Conservation (phyloP, 2,329 filamentous ascomycete genomes). For the Dactylellina parvicollis region DNA sequence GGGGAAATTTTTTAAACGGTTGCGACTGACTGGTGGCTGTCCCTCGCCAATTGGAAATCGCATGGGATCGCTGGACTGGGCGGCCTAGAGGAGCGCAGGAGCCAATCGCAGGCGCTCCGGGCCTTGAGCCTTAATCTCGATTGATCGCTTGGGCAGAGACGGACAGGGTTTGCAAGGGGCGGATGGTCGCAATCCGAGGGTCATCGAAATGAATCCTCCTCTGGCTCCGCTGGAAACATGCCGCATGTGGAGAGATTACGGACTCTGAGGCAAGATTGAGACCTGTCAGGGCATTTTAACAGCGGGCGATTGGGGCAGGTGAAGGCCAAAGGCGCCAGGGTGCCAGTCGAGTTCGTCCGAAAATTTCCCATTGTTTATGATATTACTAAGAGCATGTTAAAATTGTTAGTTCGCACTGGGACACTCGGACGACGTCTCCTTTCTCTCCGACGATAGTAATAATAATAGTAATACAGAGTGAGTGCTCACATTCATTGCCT, state of each 20-base stretch:
- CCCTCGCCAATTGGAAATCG: slow-evolving; percentile 16
- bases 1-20: neutral
- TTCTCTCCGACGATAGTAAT: no score
- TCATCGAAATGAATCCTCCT: slow-evolving; percentile 31
- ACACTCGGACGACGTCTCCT: neutral
- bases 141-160: slow-evolving; percentile 33
- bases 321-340: neutral
- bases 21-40: slow-evolving; percentile 23
- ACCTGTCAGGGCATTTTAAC: slow-evolving; percentile 37
- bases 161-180: slow-evolving; percentile 36
- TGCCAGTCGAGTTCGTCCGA: slow-evolving; percentile 26
- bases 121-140: slow-evolving; percentile 36
- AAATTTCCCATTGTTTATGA: slow-evolving; percentile 13
- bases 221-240: slow-evolving; percentile 31
- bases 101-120: slow-evolving; percentile 46
- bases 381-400: neutral
- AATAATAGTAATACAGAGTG: no score
- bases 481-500: no score
- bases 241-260: slow-evolving; percentile 50
- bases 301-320: slow-evolving; percentile 22
- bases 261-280: slow-evolving; percentile 14
- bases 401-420: neutral
- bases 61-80: slow-evolving; percentile 9
- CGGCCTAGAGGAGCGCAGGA: slow-evolving; percentile 25
- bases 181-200: slow-evolving; percentile 52